A percentile compares a stretch with the other conserved stretches of the same genome.
Evolutionary conservation across 2,329 filamentous ascomycete genomes (phyloP).

Genomic region (Nigrospora sphaerica): DNA sequence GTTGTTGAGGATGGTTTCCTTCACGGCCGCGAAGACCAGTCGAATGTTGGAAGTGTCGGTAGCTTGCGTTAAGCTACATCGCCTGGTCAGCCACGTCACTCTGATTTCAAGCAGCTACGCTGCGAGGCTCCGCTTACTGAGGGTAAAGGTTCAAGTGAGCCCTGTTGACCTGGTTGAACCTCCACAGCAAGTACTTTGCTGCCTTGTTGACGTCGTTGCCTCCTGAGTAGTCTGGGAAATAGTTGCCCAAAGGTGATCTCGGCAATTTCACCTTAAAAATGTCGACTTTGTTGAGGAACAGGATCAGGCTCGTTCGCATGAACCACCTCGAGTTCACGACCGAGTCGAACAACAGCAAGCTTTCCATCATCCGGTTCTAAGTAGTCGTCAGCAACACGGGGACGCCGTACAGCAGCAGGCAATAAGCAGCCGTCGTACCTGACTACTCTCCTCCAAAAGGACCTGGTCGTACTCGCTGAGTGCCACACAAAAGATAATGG

Average conservation of each 20-base stretch:
- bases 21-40: constrained; percentile 94
- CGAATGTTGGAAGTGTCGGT: constrained; percentile 98
- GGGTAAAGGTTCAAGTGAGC: constrained; percentile 95
- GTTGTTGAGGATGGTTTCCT: constrained; percentile 98
- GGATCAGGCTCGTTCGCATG: constrained; percentile 95
- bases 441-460: constrained; percentile 90
- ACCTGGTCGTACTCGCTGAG: constrained; percentile 98
- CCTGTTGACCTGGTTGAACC: constrained; percentile 97
- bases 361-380: constrained; percentile 99
- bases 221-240: constrained; percentile 96
- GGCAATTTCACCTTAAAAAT: constrained; percentile 93
- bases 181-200: constrained; percentile 95
- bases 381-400: too few relatives aligned
- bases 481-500: constrained; percentile 98
- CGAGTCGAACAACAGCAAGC: constrained; percentile 89
- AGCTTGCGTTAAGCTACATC: constrained; percentile 81
- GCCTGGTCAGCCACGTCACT: constrained; percentile 10
- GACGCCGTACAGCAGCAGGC: too few relatives aligned
- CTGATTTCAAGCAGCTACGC: not conserved
- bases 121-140: constrained; percentile 59
- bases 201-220: constrained; percentile 97
- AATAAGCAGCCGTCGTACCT: constrained; percentile 48
- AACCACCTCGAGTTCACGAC: constrained; percentile 99
- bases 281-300: constrained; percentile 98
- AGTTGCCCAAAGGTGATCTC: constrained; percentile 83